Evolutionary conservation across 1,139 yeast species (phyloP), one percentile per base, ranked within the genome.

Genomic region (Hansenula sp.): DNA sequence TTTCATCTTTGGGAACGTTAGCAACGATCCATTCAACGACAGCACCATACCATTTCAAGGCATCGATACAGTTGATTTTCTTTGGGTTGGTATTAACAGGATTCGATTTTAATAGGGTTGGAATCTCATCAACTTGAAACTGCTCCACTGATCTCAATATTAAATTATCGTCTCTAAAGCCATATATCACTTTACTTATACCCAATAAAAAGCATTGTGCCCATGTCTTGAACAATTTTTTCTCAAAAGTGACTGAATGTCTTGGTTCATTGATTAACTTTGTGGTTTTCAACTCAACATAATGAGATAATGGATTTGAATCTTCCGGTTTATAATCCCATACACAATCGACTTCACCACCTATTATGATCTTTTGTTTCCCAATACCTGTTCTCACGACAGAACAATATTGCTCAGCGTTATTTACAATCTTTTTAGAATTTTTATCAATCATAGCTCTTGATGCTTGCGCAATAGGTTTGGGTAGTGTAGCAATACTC

Each of bases 131-230:
- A 0, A 96, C 86, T 42, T 77, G 71, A 62, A 71, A 90, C 47
- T 84, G 79, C 62, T 93, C 98, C 3, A 89, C 79, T 4, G 83
- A 66, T 50, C 75, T 70, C 45, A 94, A 67, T 25, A 74, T 63
- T 41, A 86, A 74, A 36, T 76, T 67, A 27, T 85, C 85, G 60
- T 90, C 96, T 50, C 97, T 74, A 64, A 86, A 93, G 0, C 97
- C 99, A 59, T 88, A 87, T 1, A 87, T 77, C 4, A 93, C 74
- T 48, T 77, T 78, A 11, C 84, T 81, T 16, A 91, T 76, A 4
- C 99, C 99, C 43, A 89, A 72, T 35, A 94, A 67, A 62, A 91
- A 94, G 50, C 96, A 84, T 67, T 91, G 98, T 3, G 96, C 90
- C 99, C 99, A 94, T 0, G 94, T 76, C 49, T 72, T 78, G 61